These are phyloP conservation scores for Polyporus arcularius DNA, from an alignment of 768 basidiomycete genomes.

Conservation along the genomic window DNA sequence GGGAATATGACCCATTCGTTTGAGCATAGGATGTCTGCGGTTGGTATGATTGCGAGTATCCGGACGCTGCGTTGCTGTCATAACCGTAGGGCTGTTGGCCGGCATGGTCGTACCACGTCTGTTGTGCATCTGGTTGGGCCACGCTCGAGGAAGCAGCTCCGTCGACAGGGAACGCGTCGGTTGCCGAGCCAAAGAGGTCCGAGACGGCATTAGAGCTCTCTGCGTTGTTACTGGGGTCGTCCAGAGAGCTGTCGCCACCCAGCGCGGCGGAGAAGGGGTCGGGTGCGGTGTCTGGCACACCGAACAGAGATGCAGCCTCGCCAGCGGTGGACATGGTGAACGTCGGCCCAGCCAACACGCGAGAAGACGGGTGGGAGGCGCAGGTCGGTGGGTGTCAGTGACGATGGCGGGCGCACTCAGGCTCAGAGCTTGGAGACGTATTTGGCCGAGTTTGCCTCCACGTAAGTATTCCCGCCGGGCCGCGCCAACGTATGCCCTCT, in stretches of 20 bases:
- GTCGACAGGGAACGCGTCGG: constrained; percentile 14
- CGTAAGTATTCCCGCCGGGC: constrained; percentile 29
- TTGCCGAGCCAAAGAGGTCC: constrained; percentile 26
- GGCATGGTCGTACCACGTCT: constrained; percentile 15
- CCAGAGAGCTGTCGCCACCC: constrained; percentile 18
- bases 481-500: background rate
- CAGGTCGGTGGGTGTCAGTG: constrained; percentile 10
- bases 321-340: constrained; percentile 63
- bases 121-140: constrained; percentile 5
- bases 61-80: constrained; percentile 7
- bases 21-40: constrained; percentile 10
- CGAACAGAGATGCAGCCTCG: constrained; percentile 83
- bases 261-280: constrained; percentile 39
- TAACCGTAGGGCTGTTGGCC: constrained; percentile 15
- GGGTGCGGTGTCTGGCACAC: constrained; percentile 53
- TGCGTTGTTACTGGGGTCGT: constrained; percentile 7
- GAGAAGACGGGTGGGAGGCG: constrained; percentile 20
- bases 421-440: constrained; percentile 26
- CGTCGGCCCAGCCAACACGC: constrained; percentile 16
- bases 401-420: constrained; percentile 7
- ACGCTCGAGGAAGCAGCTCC: constrained; percentile 2
- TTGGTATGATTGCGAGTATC: constrained; percentile 8
- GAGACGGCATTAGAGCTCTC: constrained; percentile 16
- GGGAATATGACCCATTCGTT: constrained; percentile 9
- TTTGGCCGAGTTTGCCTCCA: constrained; percentile 45